Conservation (phyloP, 768 basidiomycete genomes). For the Suillus brevipes region DNA sequence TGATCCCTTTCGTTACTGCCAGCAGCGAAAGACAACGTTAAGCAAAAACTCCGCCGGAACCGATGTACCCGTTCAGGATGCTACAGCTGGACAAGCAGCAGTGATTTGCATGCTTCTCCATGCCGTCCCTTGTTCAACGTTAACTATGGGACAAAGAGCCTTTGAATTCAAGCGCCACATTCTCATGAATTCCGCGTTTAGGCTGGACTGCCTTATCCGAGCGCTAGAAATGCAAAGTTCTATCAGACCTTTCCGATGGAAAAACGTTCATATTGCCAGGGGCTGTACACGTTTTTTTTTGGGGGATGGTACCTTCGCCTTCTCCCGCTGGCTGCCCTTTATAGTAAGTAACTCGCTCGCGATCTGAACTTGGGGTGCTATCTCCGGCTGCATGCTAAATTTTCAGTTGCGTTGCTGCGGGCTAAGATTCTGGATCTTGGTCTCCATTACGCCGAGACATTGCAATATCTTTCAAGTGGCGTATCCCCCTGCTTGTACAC, state of each 20-base stretch:
- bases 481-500: not conserved
- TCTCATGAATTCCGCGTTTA: constrained; percentile 15
- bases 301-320: constrained; percentile 5
- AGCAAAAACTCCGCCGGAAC: constrained; percentile 20
- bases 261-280: constrained; percentile 8
- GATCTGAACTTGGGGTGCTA: constrained; percentile 10
- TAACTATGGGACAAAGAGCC: not conserved
- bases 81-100: not conserved
- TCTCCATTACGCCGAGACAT: constrained; percentile 1
- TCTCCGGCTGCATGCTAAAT: constrained; percentile 9
- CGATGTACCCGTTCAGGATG: constrained; percentile 12
- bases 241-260: constrained; percentile 35
- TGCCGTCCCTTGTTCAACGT: constrained; percentile 7
- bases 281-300: constrained; percentile 5
- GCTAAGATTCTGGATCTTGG: not conserved
- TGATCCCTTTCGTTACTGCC: not conserved
- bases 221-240: constrained; percentile 6
- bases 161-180: constrained; percentile 3
- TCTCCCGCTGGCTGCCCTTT: constrained; percentile 13
- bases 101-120: constrained; percentile 2
- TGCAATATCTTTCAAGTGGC: not conserved
- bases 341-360: constrained; percentile 10
- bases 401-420: not conserved
- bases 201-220: constrained; percentile 19
- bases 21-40: not conserved